These are phyloP conservation scores for Coleophoma eucalyptorum DNA, from an alignment of 2,329 filamentous ascomycete species.

Conservation along the genomic window DNA sequence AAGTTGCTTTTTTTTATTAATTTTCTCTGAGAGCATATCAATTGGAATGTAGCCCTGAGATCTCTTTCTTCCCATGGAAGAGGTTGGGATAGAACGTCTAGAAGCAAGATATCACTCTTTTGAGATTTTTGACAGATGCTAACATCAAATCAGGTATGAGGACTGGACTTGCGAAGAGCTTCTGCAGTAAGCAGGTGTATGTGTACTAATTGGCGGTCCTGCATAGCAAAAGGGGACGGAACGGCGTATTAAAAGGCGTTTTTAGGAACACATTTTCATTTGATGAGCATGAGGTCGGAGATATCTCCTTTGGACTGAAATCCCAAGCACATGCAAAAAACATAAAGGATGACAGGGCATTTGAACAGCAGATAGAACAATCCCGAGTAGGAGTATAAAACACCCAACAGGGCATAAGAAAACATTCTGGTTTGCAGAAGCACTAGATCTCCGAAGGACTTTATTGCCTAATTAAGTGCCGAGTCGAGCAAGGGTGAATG, in stretches of 20 bases:
- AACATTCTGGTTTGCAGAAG: too few relatives aligned
- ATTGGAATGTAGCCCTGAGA: background rate
- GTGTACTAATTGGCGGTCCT: conserved; percentile 4
- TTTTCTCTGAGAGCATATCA: background rate
- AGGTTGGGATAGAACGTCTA: too few relatives aligned
- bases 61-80: background rate
- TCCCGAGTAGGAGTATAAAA: background rate
- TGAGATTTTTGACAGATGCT: conserved; percentile 1
- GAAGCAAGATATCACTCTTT: background rate
- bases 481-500: background rate
- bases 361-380: background rate
- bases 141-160: conserved; percentile 63
- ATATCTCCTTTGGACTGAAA: too few relatives aligned
- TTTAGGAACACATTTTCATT: background rate
- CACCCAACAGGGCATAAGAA: background rate
- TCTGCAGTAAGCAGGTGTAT: conserved; percentile 36
- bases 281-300: background rate
- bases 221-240: conserved; percentile 20
- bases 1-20: conserved; percentile 41
- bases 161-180: conserved; percentile 99
- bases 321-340: too few relatives aligned
- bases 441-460: background rate
- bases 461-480: background rate
- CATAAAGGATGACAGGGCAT: background rate
- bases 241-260: conserved; percentile 27